Conservation (phyloP, 176 grass and related monocot genomes). For the Carex cristatella region DNA sequence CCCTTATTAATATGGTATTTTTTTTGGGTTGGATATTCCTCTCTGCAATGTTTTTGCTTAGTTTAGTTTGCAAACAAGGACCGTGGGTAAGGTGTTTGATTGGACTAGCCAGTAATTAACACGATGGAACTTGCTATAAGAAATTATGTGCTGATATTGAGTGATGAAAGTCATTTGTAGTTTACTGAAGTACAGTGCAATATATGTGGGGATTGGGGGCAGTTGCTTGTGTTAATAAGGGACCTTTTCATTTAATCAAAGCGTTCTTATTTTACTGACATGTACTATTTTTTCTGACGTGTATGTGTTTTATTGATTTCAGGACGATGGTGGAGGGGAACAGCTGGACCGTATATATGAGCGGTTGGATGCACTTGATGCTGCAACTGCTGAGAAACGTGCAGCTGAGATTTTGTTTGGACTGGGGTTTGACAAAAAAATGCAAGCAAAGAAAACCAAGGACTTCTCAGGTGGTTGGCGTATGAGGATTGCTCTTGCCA, state of each 20-base stretch:
- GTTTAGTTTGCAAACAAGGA: too few relatives aligned
- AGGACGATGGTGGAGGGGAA: constrained; percentile 87
- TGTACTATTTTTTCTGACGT: background rate
- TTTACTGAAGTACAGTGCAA: background rate
- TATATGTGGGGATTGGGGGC: background rate
- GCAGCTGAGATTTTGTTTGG: constrained; percentile 93
- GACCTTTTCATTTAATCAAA: background rate
- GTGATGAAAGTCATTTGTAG: too few relatives aligned
- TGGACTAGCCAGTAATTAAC: too few relatives aligned
- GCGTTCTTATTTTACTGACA: too few relatives aligned
- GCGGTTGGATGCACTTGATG: constrained; percentile 77
- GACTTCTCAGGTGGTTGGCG: constrained; percentile 97
- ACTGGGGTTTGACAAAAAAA: constrained; percentile 84
- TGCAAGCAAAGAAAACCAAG: constrained; percentile 91
- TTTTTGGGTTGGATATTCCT: background rate
- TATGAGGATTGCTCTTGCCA: constrained; percentile 92
- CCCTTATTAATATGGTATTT: background rate
- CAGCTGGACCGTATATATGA: constrained; percentile 80
- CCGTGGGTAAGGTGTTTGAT: too few relatives aligned
- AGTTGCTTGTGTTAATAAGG: background rate
- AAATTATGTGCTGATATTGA: too few relatives aligned
- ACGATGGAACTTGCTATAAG: too few relatives aligned
- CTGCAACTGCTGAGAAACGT: constrained; percentile 86
- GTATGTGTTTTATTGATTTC: background rate
- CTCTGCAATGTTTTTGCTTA: background rate